These are phyloP conservation scores for Fusarium haematococcum DNA, from an alignment of 2,329 filamentous ascomycete genomes.

Conservation along the genomic window DNA sequence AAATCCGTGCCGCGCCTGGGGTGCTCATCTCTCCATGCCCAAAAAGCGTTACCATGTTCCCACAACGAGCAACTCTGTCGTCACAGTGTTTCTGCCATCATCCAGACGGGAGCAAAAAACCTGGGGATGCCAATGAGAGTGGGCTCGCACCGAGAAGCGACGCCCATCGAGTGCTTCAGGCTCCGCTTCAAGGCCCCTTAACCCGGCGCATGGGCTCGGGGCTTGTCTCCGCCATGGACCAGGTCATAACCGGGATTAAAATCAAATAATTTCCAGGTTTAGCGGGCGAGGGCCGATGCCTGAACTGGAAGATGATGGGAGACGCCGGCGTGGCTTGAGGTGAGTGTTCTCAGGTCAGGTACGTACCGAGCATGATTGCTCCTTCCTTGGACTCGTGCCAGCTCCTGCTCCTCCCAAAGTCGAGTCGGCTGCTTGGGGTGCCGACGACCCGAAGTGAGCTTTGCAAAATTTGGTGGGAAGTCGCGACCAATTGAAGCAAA, in stretches of 20 bases:
- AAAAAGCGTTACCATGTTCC: not conserved
- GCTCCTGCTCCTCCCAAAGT: not conserved
- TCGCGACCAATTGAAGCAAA: constrained; percentile 42
- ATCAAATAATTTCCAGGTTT: constrained; percentile 18
- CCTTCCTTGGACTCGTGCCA: not conserved
- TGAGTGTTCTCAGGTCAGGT: not conserved
- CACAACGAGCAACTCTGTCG: constrained; percentile 11
- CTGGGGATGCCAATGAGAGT: constrained; percentile 46
- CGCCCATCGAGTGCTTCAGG: constrained; percentile 22
- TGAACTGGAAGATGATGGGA: not conserved
- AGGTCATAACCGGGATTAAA: constrained; percentile 30
- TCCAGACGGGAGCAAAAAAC: constrained; percentile 19
- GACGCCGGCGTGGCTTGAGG: not conserved
- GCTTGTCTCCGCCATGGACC: constrained; percentile 23
- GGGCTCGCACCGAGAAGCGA: constrained; percentile 42
- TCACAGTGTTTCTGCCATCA: constrained; percentile 4
- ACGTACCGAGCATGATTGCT: constrained; percentile 8
- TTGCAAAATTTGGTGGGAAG: constrained; percentile 11
- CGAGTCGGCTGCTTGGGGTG: constrained; percentile 17
- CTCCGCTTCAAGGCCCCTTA: constrained; percentile 31
- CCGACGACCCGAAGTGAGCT: constrained; percentile 42
- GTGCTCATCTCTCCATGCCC: not conserved
- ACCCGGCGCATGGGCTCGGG: constrained; percentile 26
- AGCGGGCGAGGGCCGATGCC: constrained; percentile 9
- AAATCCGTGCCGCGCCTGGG: not conserved